Conservation (phyloP, 805 yeast species). For the Torulaspora maleeae region DNA sequence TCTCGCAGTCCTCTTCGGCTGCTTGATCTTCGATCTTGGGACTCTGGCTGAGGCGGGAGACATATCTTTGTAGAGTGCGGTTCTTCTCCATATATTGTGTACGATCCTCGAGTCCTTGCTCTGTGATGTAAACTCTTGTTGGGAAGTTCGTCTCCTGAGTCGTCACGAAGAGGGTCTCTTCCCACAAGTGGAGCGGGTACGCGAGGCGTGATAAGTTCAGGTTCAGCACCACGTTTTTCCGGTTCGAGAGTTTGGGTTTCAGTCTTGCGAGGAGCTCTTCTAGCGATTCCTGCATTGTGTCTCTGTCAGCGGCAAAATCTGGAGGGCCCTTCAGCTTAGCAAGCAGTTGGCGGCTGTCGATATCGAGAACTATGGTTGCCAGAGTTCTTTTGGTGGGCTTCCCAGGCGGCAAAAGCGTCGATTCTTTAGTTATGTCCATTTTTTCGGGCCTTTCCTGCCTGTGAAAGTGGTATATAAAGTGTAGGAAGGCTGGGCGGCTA, state of each 20-base stretch:
- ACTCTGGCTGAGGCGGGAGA: not conserved
- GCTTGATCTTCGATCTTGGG: not conserved
- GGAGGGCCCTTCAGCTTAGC: not conserved
- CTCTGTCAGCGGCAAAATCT: not conserved
- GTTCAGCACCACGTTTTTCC: not conserved
- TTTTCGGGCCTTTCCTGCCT: not conserved
- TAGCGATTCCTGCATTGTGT: not conserved
- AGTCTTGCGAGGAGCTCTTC: not conserved
- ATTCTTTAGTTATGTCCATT: not conserved
- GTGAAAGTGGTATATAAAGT: not conserved
- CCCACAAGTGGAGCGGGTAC: slow-evolving; percentile 8
- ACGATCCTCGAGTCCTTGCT: slow-evolving; percentile 3
- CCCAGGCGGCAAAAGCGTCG: not conserved
- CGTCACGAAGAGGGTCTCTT: slow-evolving; percentile 6
- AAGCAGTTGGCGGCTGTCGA: not conserved
- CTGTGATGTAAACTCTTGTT: slow-evolving; percentile 6
- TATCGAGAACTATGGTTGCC: not conserved
- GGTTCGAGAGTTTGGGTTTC: not conserved
- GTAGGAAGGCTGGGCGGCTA: slow-evolving; percentile 5
- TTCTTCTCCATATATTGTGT: slow-evolving; percentile 2
- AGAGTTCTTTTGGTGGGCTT: not conserved
- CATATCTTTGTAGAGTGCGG: slow-evolving; percentile 3
- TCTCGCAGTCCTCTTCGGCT: slow-evolving; percentile 4
- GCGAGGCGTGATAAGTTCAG: not conserved
- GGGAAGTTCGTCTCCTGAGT: slow-evolving; percentile 2